Conservation (phyloP, 176 grass and related monocot species). For the Pharus latifolius region DNA sequence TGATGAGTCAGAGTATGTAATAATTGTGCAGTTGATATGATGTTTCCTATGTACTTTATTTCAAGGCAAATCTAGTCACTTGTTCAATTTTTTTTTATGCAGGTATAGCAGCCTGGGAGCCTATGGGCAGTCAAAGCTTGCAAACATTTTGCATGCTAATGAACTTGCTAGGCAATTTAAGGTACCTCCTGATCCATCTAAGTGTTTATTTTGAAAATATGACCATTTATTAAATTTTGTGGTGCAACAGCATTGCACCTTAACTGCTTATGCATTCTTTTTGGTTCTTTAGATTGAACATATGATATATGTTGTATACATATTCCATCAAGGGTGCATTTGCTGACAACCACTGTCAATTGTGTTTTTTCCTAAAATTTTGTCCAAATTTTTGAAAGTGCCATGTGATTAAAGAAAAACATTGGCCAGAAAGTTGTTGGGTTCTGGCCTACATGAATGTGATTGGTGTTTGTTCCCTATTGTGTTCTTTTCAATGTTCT, state of each 20-base stretch:
- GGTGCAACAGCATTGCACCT: not conserved
- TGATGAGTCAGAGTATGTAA: conserved; percentile 59
- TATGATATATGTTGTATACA: not conserved
- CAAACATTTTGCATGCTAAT: conserved; percentile 83
- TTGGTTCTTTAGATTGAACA: not conserved
- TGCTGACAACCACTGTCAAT: not conserved
- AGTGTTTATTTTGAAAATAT: not conserved
- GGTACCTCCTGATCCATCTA: conserved; percentile 10
- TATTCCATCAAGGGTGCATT: not conserved
- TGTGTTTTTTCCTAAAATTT: not conserved
- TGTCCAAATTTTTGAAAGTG: not conserved
- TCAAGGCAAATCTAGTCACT: not conserved
- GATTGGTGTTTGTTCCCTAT: not conserved
- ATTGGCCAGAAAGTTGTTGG: not conserved
- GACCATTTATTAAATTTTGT: not conserved
- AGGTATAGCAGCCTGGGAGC: conserved; percentile 63
- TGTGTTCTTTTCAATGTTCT: no score
- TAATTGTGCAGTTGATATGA: not conserved
- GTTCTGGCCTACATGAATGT: not conserved
- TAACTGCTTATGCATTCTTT: not conserved
- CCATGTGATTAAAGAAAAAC: not conserved
- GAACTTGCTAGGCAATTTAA: conserved; percentile 79
- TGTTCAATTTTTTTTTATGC: conserved; percentile 23
- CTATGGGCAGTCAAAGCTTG: conserved; percentile 92
- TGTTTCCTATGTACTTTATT: not conserved